phyloP scores from a whole-genome alignment of 306 rosid species.

The Lathyrus sativus region DNA sequence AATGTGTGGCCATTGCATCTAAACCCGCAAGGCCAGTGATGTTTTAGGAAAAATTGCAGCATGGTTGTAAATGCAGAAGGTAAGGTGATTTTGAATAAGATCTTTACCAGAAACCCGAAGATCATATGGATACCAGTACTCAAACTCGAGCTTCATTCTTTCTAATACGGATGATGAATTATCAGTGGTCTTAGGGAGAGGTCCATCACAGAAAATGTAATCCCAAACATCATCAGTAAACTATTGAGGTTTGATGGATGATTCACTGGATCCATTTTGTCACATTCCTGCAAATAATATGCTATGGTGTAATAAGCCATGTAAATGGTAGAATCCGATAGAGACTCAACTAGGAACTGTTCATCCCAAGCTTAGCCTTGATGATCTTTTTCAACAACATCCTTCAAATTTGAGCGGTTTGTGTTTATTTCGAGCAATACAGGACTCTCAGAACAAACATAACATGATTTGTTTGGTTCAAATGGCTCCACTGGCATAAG shows the following conservation, averaged over 20 bases:
- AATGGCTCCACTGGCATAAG: too few species aligned
- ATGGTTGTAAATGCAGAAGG: slow-evolving; percentile 83
- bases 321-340: slow-evolving; percentile 92
- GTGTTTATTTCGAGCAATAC: too few species aligned
- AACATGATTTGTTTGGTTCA: too few species aligned
- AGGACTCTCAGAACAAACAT: too few species aligned
- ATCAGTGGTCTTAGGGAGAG: slow-evolving; percentile 66
- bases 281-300: slow-evolving; percentile 66
- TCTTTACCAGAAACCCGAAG: slow-evolving; percentile 95
- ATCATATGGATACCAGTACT: slow-evolving; percentile 96
- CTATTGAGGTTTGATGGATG: slow-evolving; percentile 69
- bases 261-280: slow-evolving; percentile 60
- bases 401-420: too few species aligned
- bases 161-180: slow-evolving; percentile 57
- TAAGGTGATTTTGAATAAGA: slow-evolving; percentile 89
- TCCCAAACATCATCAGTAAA: slow-evolving; percentile 89
- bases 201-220: slow-evolving; percentile 70
- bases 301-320: slow-evolving; percentile 96
- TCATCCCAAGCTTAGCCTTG: too few species aligned
- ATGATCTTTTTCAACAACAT: too few species aligned
- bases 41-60: slow-evolving; percentile 70
- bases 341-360: slow-evolving; percentile 77
- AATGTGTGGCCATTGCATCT: slow-evolving; percentile 91
- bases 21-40: slow-evolving; percentile 87
- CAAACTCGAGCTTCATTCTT: slow-evolving; percentile 88